Conservation (phyloP, 768 basidiomycete genomes). For the Serendipita sp. region DNA sequence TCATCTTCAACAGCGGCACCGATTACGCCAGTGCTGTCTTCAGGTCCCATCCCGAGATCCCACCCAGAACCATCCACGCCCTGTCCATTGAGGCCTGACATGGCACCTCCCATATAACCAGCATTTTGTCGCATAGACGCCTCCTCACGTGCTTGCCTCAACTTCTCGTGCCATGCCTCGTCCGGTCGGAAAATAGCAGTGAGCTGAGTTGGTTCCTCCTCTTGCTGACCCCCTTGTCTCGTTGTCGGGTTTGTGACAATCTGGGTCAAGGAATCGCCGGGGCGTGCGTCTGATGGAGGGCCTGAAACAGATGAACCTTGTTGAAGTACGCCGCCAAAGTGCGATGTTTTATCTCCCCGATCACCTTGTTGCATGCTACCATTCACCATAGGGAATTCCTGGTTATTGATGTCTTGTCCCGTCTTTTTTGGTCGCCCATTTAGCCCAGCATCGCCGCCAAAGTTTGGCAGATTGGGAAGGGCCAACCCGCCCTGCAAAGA, state of each 20-base stretch:
- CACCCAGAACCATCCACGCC: neutral
- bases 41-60: slow-evolving; percentile 14
- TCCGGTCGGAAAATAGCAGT: slow-evolving; percentile 82
- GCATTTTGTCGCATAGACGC: neutral
- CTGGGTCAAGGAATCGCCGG: slow-evolving; percentile 1
- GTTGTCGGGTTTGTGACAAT: slow-evolving; percentile 1
- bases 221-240: slow-evolving; percentile 22
- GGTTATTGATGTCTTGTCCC: slow-evolving; percentile 46
- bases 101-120: neutral
- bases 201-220: slow-evolving; percentile 34
- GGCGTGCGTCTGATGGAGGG: slow-evolving; percentile 3
- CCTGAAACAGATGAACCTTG: neutral
- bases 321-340: neutral
- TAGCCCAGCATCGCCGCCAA: slow-evolving; percentile 49
- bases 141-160: slow-evolving; percentile 14
- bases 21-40: slow-evolving; percentile 20
- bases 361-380: neutral
- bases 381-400: slow-evolving; percentile 6
- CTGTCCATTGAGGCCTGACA: neutral
- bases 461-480: slow-evolving; percentile 55
- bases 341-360: slow-evolving; percentile 17
- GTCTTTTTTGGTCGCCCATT: slow-evolving; percentile 71
- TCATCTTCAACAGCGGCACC: slow-evolving; percentile 34
- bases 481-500: slow-evolving; percentile 16
- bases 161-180: slow-evolving; percentile 67